Percentiles rank a stretch among this genome's conserved stretches.
Evolutionary conservation across 1,284 basidiomycete genomes (phyloP).

Genomic region (Boletus sp.): DNA sequence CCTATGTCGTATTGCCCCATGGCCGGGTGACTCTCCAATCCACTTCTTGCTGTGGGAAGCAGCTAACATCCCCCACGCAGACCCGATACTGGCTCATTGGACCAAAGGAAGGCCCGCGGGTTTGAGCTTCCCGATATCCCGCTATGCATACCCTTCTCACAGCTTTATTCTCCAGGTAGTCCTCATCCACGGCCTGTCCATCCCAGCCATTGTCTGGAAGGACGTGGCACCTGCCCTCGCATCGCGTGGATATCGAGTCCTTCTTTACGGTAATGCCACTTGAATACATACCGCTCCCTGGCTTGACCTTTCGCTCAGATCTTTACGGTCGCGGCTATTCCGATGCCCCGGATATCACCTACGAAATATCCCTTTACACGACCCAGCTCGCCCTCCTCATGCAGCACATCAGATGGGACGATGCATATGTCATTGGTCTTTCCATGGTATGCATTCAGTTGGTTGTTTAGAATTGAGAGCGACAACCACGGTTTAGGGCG

Average conservation of each 20-base stretch:
- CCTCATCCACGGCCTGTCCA: conserved; percentile 75
- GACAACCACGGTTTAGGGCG: conserved; percentile 49
- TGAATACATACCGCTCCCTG: neutral
- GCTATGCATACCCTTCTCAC: neutral
- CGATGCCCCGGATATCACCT: conserved; percentile 66
- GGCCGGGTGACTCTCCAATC: conserved; percentile 46
- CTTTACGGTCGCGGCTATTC: conserved; percentile 79
- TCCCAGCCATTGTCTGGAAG: conserved; percentile 73
- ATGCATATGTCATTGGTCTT: conserved; percentile 61
- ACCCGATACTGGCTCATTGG: conserved; percentile 74
- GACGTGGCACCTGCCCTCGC: conserved; percentile 65
- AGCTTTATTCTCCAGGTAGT: conserved; percentile 49
- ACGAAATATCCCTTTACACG: conserved; percentile 62
- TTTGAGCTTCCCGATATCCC: conserved; percentile 30
- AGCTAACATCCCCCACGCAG: conserved; percentile 38
- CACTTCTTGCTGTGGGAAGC: neutral
- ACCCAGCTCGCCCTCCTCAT: conserved; percentile 78
- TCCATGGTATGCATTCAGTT: conserved; percentile 48
- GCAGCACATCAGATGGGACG: conserved; percentile 71
- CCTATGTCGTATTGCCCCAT: conserved; percentile 60
- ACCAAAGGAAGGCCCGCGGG: conserved; percentile 65
- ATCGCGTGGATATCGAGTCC: conserved; percentile 64
- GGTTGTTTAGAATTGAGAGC: neutral
- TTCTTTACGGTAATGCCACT: conserved; percentile 59
- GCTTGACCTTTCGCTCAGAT: conserved; percentile 43